Conservation (phyloP, 768 basidiomycete genomes). For the Pleurotus salmoneostramineus region DNA sequence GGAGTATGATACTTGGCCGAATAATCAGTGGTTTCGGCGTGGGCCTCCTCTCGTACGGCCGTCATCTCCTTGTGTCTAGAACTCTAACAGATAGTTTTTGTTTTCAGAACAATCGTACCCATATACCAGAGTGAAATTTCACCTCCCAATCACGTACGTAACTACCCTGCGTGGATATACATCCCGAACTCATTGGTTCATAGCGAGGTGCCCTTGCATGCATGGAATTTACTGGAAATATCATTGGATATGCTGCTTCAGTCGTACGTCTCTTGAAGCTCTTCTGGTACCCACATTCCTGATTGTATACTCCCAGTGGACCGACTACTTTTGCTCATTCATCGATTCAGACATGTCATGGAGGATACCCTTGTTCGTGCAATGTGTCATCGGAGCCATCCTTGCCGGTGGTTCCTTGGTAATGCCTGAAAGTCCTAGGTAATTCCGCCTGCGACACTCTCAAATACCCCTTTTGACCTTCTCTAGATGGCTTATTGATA, state of each 20-base stretch:
- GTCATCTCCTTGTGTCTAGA: not conserved
- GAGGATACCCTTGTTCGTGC: conserved; percentile 86
- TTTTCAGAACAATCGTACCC: conserved; percentile 80
- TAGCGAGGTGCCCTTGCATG: conserved; percentile 90
- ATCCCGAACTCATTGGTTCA: not conserved
- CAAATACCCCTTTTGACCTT: conserved; percentile 16
- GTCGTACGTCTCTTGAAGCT: conserved; percentile 53
- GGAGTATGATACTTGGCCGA: conserved; percentile 79
- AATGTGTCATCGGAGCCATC: conserved; percentile 82
- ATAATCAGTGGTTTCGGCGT: conserved; percentile 87
- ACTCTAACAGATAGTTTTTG: not conserved
- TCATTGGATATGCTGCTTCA: conserved; percentile 85
- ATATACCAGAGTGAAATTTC: conserved; percentile 97
- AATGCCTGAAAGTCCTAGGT: conserved; percentile 91
- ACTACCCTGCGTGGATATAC: not conserved
- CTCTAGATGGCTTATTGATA: conserved; percentile 84
- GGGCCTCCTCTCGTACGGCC: conserved; percentile 68
- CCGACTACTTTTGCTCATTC: conserved; percentile 91
- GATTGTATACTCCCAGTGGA: conserved; percentile 56
- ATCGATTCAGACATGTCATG: conserved; percentile 85
- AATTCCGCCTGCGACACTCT: conserved; percentile 11
- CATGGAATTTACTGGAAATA: conserved; percentile 94
- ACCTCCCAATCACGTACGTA: conserved; percentile 78
- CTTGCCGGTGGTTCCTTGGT: conserved; percentile 76
- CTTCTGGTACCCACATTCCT: not conserved